Evolutionary conservation across 352 stramenopile species (phyloP).

Genomic region (Phytophthora sojae): DNA sequence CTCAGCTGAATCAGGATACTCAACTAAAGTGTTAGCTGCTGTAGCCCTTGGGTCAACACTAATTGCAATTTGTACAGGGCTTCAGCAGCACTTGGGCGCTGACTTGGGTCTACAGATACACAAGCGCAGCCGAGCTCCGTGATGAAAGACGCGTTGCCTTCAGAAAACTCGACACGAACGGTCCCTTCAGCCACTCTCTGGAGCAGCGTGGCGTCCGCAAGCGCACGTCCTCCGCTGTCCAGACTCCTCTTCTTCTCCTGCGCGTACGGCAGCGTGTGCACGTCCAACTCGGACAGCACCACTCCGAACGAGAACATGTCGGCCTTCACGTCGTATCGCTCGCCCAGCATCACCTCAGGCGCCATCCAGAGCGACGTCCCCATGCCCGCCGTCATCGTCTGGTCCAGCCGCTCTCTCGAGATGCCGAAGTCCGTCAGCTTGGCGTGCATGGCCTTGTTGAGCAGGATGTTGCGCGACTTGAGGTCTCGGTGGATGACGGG

Average conservation of each 20-base stretch:
- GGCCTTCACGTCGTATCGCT: too few species aligned
- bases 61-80: conserved; percentile 26
- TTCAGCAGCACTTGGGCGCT: conserved; percentile 25
- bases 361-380: too few species aligned
- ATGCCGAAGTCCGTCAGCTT: conserved; percentile 73
- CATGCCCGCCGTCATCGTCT: conserved; percentile 40
- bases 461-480: conserved; percentile 51
- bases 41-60: neutral
- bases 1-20: too few species aligned
- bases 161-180: conserved; percentile 23
- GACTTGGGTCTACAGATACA: conserved; percentile 12
- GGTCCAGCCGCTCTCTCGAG: conserved; percentile 37
- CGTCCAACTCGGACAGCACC: too few species aligned
- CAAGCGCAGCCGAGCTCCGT: conserved; percentile 16
- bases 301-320: too few species aligned
- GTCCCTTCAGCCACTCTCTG: conserved; percentile 18
- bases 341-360: too few species aligned
- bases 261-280: too few species aligned
- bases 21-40: too few species aligned
- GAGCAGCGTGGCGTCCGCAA: conserved; percentile 13
- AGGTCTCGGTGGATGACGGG: conserved; percentile 29
- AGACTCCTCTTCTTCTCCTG: conserved; percentile 16
- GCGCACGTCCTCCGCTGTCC: conserved; percentile 3
- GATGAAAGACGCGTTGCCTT: conserved; percentile 6
- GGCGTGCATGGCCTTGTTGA: conserved; percentile 39